phyloP scores from a whole-genome alignment of 768 basidiomycete genomes.

The Suillus fuscotomentosus region DNA sequence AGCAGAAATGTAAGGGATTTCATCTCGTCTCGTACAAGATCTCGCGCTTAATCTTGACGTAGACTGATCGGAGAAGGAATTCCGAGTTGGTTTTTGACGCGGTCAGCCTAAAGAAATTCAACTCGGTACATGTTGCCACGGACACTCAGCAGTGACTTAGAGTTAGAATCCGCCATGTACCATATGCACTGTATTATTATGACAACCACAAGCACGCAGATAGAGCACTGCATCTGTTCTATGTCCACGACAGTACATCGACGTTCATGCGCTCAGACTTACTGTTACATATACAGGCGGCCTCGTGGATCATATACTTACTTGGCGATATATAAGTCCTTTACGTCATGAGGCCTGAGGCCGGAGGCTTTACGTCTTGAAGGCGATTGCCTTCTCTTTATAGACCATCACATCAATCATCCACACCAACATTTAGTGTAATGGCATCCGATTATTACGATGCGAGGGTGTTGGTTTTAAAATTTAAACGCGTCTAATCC shows the following conservation, averaged over 20 bases:
- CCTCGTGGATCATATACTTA: background rate
- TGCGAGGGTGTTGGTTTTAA: background rate
- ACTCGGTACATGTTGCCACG: background rate
- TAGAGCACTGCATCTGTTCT: background rate
- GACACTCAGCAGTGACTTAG: background rate
- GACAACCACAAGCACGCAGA: background rate
- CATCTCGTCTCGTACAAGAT: background rate
- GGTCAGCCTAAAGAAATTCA: conserved; percentile 15
- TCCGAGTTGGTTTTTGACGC: conserved; percentile 22
- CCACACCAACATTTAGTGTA: background rate
- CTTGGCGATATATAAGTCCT: background rate
- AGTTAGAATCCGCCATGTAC: background rate
- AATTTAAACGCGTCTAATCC: background rate
- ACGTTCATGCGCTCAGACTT: background rate
- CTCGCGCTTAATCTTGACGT: background rate
- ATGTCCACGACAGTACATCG: background rate
- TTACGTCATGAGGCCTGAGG: background rate
- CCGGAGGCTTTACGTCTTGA: background rate
- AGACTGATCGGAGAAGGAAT: conserved; percentile 14
- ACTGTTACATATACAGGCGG: background rate
- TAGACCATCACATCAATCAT: background rate
- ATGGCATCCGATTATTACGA: background rate
- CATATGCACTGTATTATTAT: background rate
- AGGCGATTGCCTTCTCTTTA: background rate
- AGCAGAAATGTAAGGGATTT: conserved; percentile 13